Percentiles rank a stretch among this genome's conserved stretches.
These are phyloP conservation scores for Trichoderma cornu-damae DNA, from an alignment of 2,329 filamentous ascomycete genomes.

Conservation along the genomic window DNA sequence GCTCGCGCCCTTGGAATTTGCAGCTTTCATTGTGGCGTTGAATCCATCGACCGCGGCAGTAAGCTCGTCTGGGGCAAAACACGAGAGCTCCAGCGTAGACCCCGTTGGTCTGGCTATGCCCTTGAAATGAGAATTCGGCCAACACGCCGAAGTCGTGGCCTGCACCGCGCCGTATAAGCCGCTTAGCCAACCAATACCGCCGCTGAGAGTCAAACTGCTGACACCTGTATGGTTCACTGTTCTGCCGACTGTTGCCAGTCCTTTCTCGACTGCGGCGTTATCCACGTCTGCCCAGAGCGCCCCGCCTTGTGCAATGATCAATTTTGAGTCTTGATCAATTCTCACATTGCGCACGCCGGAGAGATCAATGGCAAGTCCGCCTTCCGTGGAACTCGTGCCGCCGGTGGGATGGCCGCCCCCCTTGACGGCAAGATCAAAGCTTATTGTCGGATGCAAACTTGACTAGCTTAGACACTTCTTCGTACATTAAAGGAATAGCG, in stretches of 20 bases:
- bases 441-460: constrained; percentile 28
- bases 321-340: constrained; percentile 41
- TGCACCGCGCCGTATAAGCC: constrained; percentile 48
- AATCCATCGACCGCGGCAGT: constrained; percentile 24
- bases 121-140: constrained; percentile 32
- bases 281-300: constrained; percentile 52
- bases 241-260: constrained; percentile 54
- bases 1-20: constrained; percentile 21
- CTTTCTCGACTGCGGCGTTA: constrained; percentile 41
- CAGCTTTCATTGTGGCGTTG: constrained; percentile 23
- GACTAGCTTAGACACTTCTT: constrained; percentile 30
- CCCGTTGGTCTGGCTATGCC: constrained; percentile 26
- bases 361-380: constrained; percentile 52
- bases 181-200: constrained; percentile 54
- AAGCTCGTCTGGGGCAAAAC: constrained; percentile 26
- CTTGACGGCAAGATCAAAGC: constrained; percentile 47
- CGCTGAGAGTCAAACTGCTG: constrained; percentile 52
- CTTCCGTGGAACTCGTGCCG: constrained; percentile 45
- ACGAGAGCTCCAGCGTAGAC: constrained; percentile 31
- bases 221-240: constrained; percentile 60
- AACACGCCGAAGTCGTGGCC: constrained; percentile 43
- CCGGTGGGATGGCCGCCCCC: constrained; percentile 53
- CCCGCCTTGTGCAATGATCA: constrained; percentile 46
- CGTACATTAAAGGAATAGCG: constrained; percentile 34
- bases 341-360: constrained; percentile 44